Evolutionary conservation across 306 rosid genomes (phyloP), one percentile per base, ranked within the genome.

Genomic region (Ceratonia siliqua): DNA sequence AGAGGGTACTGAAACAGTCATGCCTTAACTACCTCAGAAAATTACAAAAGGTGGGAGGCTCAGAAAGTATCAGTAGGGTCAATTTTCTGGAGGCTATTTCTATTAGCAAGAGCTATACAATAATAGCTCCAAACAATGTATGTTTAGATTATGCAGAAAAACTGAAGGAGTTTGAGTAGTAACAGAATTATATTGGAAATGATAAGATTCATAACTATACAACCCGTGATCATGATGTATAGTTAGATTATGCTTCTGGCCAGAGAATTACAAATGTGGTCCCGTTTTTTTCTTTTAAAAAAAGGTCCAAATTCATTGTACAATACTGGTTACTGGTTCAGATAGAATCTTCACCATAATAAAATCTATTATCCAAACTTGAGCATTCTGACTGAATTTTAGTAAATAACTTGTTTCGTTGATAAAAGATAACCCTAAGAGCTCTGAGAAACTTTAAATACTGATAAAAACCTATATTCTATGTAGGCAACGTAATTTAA

Each of bases 361-460:
- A 36, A 22, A 39, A 10, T 33, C 24, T 38, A 59, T 21, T 2
- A 74, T 65, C 80, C 72, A 49, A 74, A 68, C 13, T 48, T 25
- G 33, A 50, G 49, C 67, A 62, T 52, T 50, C 41, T 39, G 17
- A 33, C 42, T 3, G 3, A 59, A 38, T 72, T 64, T 50, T 6
- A 17, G 39, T 41, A 30, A 50, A 8, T 53, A 10, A 30, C 52
- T 1, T 8, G 50, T 20, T 39, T 62, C 27, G 8, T 12, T 70
- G 20, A 50, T 38, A 20, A 43, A n/a, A 28, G 4, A 68, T 30
- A 48, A 63, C 2, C 30, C 43, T 8, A 48, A 17, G 25, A 54
- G 17, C 52, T 33, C 30, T 8, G 4, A 0, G 5, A 33, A 41
- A 24, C 45, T 35, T 59, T 39, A 52, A 62, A 52, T 28, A 59